Percentiles rank a stretch among this genome's conserved stretches.
phyloP scores from a whole-genome alignment of 352 stramenopile species.

The Thalassiosira livingstoniorum region DNA sequence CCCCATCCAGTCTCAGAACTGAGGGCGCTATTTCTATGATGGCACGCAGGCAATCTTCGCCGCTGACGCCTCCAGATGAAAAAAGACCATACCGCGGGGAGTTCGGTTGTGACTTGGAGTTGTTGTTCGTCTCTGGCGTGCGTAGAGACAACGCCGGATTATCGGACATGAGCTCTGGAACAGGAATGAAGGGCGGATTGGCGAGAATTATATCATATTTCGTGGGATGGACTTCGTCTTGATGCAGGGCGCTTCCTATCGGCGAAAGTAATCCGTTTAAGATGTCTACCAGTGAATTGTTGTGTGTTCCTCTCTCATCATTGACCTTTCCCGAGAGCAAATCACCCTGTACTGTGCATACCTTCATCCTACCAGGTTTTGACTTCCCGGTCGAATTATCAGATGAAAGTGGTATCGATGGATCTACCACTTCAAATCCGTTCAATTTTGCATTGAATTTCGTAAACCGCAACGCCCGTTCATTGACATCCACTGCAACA shows the following conservation, averaged over 20 bases:
- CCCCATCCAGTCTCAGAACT: constrained; percentile 44
- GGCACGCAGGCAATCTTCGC: constrained; percentile 66
- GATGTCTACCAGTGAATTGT: constrained; percentile 2
- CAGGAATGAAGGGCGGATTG: constrained; percentile 83
- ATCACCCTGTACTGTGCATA: constrained; percentile 49
- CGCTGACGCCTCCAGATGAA: constrained; percentile 63
- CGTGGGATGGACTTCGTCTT: not conserved
- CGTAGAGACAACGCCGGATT: constrained; percentile 25
- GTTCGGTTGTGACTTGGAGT: constrained; percentile 24
- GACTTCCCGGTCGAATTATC: no score
- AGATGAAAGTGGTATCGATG: no score
- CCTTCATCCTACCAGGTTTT: constrained; percentile 2
- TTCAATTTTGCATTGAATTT: constrained; percentile 75
- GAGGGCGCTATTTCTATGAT: constrained; percentile 60
- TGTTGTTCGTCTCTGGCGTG: constrained; percentile 14
- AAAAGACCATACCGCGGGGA: constrained; percentile 69
- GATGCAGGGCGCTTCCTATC: not conserved
- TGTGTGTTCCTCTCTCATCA: not conserved
- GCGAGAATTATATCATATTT: constrained; percentile 68
- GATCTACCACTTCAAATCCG: constrained; percentile 29
- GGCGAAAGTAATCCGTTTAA: not conserved
- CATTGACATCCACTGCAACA: constrained; percentile 76
- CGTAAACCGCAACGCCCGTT: constrained; percentile 68
- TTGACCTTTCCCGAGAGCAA: constrained; percentile 38
- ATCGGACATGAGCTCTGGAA: constrained; percentile 55